A percentile compares a stretch with the other conserved stretches of the same genome.
Conservation (phyloP, 2,329 filamentous ascomycete genomes). For the Colletotrichum karsti region DNA sequence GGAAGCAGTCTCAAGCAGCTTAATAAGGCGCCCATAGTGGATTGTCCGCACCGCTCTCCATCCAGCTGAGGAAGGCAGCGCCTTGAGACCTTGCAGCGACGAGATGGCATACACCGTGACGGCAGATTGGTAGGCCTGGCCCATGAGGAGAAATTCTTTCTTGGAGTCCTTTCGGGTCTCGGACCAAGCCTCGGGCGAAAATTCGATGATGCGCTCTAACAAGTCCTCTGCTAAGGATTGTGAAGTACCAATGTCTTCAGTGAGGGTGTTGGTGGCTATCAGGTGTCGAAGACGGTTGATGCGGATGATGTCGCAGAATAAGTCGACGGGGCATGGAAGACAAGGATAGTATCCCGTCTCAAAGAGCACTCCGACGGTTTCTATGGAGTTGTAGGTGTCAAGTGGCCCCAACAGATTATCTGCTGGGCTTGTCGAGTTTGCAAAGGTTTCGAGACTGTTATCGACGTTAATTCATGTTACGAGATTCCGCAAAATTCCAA, state of each 20-base stretch:
- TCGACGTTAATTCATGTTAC: conserved; percentile 7
- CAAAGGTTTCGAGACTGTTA: conserved; percentile 40
- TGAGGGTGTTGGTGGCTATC: conserved; percentile 17
- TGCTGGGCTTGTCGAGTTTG: conserved; percentile 46
- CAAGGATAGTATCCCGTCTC: conserved; percentile 31
- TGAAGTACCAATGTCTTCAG: conserved; percentile 17
- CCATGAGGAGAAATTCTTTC: conserved; percentile 29
- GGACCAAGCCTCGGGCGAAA: conserved; percentile 41
- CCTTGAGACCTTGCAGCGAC: conserved; percentile 42
- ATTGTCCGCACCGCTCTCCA: conserved; percentile 23
- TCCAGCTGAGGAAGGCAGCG: conserved; percentile 32
- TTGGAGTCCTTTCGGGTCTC: conserved; percentile 1
- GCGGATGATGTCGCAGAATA: conserved; percentile 43
- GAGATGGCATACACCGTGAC: conserved; percentile 44
- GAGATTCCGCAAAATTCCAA: too few relatives aligned
- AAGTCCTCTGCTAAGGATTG: conserved; percentile 7
- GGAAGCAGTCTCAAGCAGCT: conserved; percentile 27
- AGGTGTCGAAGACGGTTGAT: conserved; percentile 45
- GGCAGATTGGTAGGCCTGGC: conserved; percentile 38
- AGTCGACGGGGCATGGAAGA: conserved; percentile 38
- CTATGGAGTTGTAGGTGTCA: conserved; percentile 32
- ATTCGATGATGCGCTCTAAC: conserved; percentile 32
- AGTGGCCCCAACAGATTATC: conserved; percentile 36
- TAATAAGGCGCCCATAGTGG: conserved; percentile 26
- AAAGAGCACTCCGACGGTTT: conserved; percentile 38